A percentile compares a stretch with the other conserved stretches of the same genome.
Conservation (phyloP, 1,139 yeast genomes). For the Kodamaea anthophila region DNA sequence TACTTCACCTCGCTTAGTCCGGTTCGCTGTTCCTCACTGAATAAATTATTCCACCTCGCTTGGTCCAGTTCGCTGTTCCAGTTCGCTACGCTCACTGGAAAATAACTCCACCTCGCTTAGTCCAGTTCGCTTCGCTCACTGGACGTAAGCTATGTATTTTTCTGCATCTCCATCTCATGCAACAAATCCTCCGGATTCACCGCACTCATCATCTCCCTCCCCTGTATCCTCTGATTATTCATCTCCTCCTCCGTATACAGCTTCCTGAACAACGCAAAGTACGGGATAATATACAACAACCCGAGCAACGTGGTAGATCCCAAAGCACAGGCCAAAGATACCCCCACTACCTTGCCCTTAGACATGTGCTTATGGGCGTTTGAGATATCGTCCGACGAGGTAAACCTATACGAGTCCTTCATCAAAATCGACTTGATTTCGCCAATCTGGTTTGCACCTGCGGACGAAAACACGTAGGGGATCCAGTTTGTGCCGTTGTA, state of each 20-base stretch:
- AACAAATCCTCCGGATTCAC: constrained; percentile 60
- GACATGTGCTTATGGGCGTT: constrained; percentile 20
- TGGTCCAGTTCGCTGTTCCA: too few species aligned
- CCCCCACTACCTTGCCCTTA: constrained; percentile 76
- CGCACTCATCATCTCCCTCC: constrained; percentile 59
- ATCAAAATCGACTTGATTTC: constrained; percentile 28
- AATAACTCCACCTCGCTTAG: too few species aligned
- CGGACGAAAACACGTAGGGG: constrained; percentile 49
- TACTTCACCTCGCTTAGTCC: too few species aligned
- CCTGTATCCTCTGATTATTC: constrained; percentile 49
- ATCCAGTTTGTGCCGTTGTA: constrained; percentile 68
- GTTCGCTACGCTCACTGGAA: too few species aligned
- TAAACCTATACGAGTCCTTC: constrained; percentile 32
- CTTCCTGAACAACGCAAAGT: constrained; percentile 42
- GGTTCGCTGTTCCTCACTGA: too few species aligned
- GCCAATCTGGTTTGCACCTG: constrained; percentile 21
- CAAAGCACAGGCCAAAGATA: constrained; percentile 81
- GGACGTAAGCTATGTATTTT: constrained; percentile 14
- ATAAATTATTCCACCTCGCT: too few species aligned
- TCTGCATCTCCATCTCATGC: constrained; percentile 52
- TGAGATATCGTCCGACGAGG: constrained; percentile 32
- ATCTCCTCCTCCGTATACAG: constrained; percentile 27
- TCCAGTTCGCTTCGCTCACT: too few species aligned
- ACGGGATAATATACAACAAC: constrained; percentile 51
- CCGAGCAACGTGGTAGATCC: constrained; percentile 72